Conservation (phyloP, 164 flowering plant species). For the Akebia trifoliata region DNA sequence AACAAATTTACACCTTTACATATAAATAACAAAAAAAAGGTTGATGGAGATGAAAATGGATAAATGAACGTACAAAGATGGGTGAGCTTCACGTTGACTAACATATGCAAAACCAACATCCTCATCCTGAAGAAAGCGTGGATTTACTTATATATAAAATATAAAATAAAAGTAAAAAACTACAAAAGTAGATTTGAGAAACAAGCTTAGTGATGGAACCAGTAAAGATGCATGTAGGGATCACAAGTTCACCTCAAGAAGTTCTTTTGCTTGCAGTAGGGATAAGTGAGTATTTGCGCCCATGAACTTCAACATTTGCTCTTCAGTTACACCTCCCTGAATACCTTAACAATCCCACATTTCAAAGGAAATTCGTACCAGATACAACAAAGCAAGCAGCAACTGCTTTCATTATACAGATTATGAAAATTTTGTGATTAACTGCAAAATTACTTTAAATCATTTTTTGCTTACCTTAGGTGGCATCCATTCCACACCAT, state of each 20-base stretch:
- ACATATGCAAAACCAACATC: constrained; percentile 87
- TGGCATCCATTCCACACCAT: constrained; percentile 99
- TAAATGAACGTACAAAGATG: constrained; percentile 68
- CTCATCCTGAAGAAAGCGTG: constrained; percentile 56
- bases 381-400: not conserved
- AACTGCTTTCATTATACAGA: not conserved
- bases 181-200: not conserved
- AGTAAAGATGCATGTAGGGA: not conserved
- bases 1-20: too few species aligned
- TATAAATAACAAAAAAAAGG: not conserved
- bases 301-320: constrained; percentile 93
- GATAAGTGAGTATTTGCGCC: constrained; percentile 84
- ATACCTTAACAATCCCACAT: constrained; percentile 24
- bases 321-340: constrained; percentile 97
- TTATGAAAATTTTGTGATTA: not conserved
- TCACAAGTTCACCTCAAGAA: constrained; percentile 66
- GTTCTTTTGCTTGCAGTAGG: constrained; percentile 65
- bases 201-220: constrained; percentile 3
- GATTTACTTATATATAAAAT: not conserved
- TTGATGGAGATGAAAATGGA: not conserved
- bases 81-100: constrained; percentile 92
- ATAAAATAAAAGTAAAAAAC: not conserved
- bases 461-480: constrained; percentile 65
- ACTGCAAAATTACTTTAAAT: too few species aligned
- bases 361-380: constrained; percentile 16